Conservation (phyloP, 1,284 basidiomycete genomes). For the Ganoderma lucidum region DNA sequence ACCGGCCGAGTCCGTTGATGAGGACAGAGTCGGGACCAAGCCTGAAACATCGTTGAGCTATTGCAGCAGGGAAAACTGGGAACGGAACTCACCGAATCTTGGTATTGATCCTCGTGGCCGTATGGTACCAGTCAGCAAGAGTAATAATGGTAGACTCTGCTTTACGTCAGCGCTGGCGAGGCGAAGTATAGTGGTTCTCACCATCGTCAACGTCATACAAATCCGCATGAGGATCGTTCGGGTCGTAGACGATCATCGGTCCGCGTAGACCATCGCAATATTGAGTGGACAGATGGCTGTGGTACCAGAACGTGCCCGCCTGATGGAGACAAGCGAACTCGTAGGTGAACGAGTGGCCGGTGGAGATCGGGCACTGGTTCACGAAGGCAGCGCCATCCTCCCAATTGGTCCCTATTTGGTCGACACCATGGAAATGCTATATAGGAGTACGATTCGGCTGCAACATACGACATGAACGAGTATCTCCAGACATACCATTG, state of each 20-base stretch:
- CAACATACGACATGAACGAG: not conserved
- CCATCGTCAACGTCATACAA: constrained; percentile 53
- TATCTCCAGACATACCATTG: constrained; percentile 39
- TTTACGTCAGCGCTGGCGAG: not conserved
- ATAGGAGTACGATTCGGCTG: not conserved
- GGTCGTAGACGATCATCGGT: constrained; percentile 51
- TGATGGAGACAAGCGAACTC: constrained; percentile 44
- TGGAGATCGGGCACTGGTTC: constrained; percentile 60
- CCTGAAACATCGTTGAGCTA: not conserved
- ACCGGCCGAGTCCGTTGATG: constrained; percentile 58
- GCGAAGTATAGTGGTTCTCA: not conserved
- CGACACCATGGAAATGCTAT: constrained; percentile 50
- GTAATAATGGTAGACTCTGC: constrained; percentile 37
- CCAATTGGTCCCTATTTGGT: constrained; percentile 44
- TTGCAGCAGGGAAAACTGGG: not conserved
- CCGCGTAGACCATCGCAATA: constrained; percentile 46
- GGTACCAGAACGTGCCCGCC: constrained; percentile 42
- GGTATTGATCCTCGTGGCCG: constrained; percentile 23
- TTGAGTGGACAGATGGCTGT: constrained; percentile 38
- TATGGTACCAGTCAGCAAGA: constrained; percentile 38
- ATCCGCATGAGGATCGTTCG: constrained; percentile 46
- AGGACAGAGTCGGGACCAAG: constrained; percentile 45
- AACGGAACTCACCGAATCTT: constrained; percentile 26
- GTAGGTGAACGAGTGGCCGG: constrained; percentile 54
- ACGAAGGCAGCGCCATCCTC: constrained; percentile 48